Evolutionary conservation across 352 stramenopile species (phyloP).

Genomic region (Phytophthora vignae): DNA sequence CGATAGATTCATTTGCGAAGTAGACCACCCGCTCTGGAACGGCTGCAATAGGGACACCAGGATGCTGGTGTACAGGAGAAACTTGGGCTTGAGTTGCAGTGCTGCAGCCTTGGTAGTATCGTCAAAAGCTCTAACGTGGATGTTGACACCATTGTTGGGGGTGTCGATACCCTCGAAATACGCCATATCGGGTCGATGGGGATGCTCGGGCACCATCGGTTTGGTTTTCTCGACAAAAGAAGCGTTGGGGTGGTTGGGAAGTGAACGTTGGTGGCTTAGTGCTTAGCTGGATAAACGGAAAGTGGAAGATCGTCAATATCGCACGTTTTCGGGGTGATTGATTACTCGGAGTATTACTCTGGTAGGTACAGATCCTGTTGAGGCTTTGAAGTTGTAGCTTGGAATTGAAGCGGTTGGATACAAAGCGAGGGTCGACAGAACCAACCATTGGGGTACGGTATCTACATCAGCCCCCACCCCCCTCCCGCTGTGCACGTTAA

Average conservation of each 20-base stretch:
- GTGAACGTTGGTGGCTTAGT: not conserved
- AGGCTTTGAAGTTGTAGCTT: not conserved
- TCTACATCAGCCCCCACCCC: too few species aligned
- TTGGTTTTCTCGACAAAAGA: not conserved
- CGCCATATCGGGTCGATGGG: not conserved
- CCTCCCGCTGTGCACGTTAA: too few species aligned
- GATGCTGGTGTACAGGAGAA: slow-evolving; percentile 46
- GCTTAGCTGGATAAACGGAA: not conserved
- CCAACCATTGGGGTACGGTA: not conserved
- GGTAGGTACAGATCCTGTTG: not conserved
- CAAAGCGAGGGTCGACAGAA: not conserved
- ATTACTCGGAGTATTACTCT: slow-evolving; percentile 2
- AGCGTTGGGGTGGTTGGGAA: not conserved
- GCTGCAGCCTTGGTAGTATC: slow-evolving; percentile 14
- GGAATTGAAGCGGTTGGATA: not conserved
- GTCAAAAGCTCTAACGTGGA: slow-evolving; percentile 15
- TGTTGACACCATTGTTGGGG: not conserved
- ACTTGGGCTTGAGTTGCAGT: slow-evolving; percentile 25
- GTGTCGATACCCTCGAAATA: slow-evolving; percentile 14
- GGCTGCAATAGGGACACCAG: slow-evolving; percentile 38
- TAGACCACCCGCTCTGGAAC: slow-evolving; percentile 54
- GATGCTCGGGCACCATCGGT: not conserved
- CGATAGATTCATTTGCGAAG: slow-evolving; percentile 17
- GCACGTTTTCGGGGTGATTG: not conserved
- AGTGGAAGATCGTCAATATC: slow-evolving; percentile 1